Conservation (phyloP, 1,284 basidiomycete species). For the Fomitopsis palustris region DNA sequence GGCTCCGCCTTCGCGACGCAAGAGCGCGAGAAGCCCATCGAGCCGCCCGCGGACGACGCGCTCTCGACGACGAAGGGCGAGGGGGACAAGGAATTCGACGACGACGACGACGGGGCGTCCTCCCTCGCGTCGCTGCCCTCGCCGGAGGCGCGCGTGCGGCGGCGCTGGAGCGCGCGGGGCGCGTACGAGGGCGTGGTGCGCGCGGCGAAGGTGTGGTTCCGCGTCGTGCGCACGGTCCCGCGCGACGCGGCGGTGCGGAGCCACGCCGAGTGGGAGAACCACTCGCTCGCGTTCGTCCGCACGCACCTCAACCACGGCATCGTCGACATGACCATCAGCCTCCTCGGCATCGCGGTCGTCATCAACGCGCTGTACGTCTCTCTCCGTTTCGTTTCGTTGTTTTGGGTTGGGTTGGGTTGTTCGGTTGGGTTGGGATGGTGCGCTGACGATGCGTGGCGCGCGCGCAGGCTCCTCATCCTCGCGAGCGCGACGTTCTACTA, state of each 20-base stretch:
- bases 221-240: constrained; percentile 9
- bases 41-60: neutral
- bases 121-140: neutral
- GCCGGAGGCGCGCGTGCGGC: neutral
- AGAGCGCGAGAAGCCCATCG: constrained; percentile 48
- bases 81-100: constrained; percentile 7
- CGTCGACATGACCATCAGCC: constrained; percentile 58
- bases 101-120: constrained; percentile 4
- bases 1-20: constrained; percentile 85
- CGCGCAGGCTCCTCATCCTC: constrained; percentile 61
- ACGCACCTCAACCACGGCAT: constrained; percentile 80
- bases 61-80: constrained; percentile 7
- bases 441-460: too few species aligned
- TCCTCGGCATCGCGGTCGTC: constrained; percentile 81
- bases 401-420: too few species aligned
- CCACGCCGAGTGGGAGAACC: constrained; percentile 50
- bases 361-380: constrained; percentile 75
- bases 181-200: neutral
- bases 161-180: neutral
- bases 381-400: neutral
- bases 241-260: constrained; percentile 16
- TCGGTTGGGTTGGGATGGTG: too few species aligned
- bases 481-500: constrained; percentile 77
- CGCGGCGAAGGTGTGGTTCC: constrained; percentile 17
- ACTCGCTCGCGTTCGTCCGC: constrained; percentile 62